Evolutionary conservation across 2,329 filamentous ascomycete genomes (phyloP).

Genomic region (Metarhizium anisopliae): DNA sequence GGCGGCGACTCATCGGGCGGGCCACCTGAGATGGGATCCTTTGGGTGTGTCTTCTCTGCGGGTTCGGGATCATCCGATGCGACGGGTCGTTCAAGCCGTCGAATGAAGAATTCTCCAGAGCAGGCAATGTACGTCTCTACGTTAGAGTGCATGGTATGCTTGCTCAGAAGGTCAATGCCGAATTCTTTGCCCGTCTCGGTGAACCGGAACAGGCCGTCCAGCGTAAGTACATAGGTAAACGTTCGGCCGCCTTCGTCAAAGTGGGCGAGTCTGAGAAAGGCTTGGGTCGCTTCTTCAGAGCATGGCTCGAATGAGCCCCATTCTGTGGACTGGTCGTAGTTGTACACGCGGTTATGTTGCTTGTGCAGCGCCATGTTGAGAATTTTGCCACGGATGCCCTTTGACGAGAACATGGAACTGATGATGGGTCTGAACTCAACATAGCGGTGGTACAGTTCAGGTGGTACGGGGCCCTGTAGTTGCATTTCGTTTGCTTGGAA

Average conservation of each 20-base stretch:
- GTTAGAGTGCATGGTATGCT: constrained; percentile 95
- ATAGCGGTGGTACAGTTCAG: constrained; percentile 77
- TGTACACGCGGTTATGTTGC: constrained; percentile 83
- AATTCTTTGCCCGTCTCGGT: constrained; percentile 96
- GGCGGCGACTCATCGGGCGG: constrained; percentile 36
- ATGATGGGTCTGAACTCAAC: constrained; percentile 91
- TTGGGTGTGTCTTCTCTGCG: constrained; percentile 40
- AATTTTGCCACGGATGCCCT: constrained; percentile 68
- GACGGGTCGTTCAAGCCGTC: constrained; percentile 49
- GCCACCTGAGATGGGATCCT: constrained; percentile 35
- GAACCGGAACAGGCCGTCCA: constrained; percentile 81
- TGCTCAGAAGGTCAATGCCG: constrained; percentile 83
- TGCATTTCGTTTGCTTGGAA: constrained; percentile 94
- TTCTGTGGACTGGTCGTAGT: constrained; percentile 69
- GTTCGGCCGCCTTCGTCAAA: constrained; percentile 78
- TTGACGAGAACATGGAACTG: constrained; percentile 74
- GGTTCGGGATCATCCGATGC: constrained; percentile 33
- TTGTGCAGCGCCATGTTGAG: constrained; percentile 82
- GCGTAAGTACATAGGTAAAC: constrained; percentile 85
- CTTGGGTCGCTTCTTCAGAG: constrained; percentile 60
- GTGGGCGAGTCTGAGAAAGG: constrained; percentile 80
- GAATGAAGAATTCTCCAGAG: constrained; percentile 87
- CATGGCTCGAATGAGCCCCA: constrained; percentile 60
- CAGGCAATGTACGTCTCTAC: constrained; percentile 87
- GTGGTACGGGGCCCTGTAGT: constrained; percentile 71